Base-by-base conservation (phyloP, 2,329 filamentous ascomycete genomes). In the Sporothrix pallida region DNA sequence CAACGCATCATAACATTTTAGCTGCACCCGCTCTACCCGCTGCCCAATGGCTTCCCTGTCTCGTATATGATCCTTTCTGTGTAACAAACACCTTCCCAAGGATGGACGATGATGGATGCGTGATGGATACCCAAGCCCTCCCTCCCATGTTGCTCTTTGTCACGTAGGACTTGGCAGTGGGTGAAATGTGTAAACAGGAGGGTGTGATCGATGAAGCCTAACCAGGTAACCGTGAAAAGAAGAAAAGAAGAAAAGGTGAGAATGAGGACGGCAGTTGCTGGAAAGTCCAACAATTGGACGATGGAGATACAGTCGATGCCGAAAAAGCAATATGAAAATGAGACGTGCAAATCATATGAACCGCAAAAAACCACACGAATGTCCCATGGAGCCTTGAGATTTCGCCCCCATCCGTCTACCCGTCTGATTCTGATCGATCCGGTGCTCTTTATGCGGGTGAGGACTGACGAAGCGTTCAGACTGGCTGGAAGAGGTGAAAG, bases 371-470 rank as follows among this genome's bases (percentile, higher is more conserved):
- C n/a, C n/a, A n/a, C n/a, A n/a, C n/a, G n/a, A n/a, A n/a, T n/a
- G n/a, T 58, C 12, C 42, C 42, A 46, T 67, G 42, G 9, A 26
- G 62, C 17, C 31, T 48, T 17, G 6, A 67, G 62, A 48, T 67
- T 65, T 46, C 46, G 62, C 3, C n/a, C 42, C 62, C 20, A 17
- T 67, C 42, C 42, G 62, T 44, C 62, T 44, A 46, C 48, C 62
- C 62, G 31, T 72, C 58, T 72, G 31, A 37, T 37, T 37, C 31
- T 37, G 60, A 72, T 72, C 70, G 70, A 72, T 67, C 70, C 70
- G 58, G 60, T 12, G 46, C 58, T 54, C 10, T 52, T 56, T 31
- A 65, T 72, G 70, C 48, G 31, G 48, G 70, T 37, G 70, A 72
- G 70, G 60, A 72, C 23, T 72, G 70, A 72, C 48, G 31, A 37